Base-by-base conservation (phyloP, 768 basidiomycete species). In the Psilocybe subaeruginosa region DNA sequence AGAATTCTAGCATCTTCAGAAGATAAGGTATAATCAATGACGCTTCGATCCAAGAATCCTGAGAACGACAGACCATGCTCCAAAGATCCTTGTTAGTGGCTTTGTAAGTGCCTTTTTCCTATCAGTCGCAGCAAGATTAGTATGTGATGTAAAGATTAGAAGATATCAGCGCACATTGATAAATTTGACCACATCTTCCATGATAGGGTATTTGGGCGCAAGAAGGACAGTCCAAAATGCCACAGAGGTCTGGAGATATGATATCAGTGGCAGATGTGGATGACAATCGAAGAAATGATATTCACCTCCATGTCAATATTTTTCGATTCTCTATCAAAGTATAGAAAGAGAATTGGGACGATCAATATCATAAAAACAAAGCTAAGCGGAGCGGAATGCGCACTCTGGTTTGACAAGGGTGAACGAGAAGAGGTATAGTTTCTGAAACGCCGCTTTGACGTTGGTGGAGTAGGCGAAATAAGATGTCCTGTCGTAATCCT, bases 1-100 rank as follows among this genome's bases (percentile, higher is more conserved):
- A 89, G 69, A 95, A 95, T 69, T 93, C 92, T 43, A 87, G 78
- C 76, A 90, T 87, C 91, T 93, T 69, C 14, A 9, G 56, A 17
- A 59, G 14, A 46, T 43, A 27, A 54, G 62, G 6, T 61, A 50
- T 50, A 50, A 63, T 49, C 54, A 37, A 9, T n/a, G 56, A 47
- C 31, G 41, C 59, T 1, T 27, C 7, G 27, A 51, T 56, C 39
- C 47, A 27, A 8, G 54, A 30, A 35, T 2, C 14, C 64, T 16
- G 12, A 49, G 17, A 60, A 47, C 5, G 45, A 76, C 80, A 12
- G 61, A 90, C 92, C 92, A 94, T 94, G 59, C 74, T 83, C 93
- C 93, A 95, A 8, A 93, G 75, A 74, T 95, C 93, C 69, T 91
- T 91, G 73, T 92, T 94, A 12, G 87, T 85, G 0, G 88, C 90